A percentile compares a stretch with the other conserved stretches of the same genome.
Conservation (phyloP, 805 yeast species). For the Myxozyma udenii region DNA sequence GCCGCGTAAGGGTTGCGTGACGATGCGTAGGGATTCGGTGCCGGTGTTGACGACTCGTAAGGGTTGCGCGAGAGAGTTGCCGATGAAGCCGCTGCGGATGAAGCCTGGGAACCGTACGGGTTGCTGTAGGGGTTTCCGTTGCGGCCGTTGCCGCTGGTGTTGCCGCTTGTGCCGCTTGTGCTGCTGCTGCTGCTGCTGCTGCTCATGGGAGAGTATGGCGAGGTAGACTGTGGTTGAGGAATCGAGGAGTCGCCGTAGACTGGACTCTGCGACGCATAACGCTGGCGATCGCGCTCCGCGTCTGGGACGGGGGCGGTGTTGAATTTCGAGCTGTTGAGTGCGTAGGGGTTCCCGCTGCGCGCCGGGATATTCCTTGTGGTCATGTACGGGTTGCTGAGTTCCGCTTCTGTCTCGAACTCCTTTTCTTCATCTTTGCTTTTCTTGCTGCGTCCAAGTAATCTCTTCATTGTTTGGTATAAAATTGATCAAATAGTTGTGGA, state of each 20-base stretch:
- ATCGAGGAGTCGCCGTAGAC: background rate
- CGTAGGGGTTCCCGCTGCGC: conserved; percentile 17
- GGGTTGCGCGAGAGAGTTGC: conserved; percentile 3
- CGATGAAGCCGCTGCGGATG: background rate
- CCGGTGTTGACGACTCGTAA: conserved; percentile 6
- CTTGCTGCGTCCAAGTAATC: conserved; percentile 7
- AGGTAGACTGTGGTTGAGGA: too few species aligned
- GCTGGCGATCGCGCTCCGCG: too few species aligned
- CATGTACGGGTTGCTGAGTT: conserved; percentile 13
- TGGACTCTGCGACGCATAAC: background rate
- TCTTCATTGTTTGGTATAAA: conserved; percentile 10
- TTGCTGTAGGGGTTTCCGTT: background rate
- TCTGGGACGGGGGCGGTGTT: conserved; percentile 10
- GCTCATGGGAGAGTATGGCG: too few species aligned
- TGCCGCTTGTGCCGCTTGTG: background rate
- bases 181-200: background rate
- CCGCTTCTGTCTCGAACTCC: background rate
- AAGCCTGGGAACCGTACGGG: background rate
- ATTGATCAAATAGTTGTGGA: too few species aligned
- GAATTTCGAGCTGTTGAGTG: conserved; percentile 7
- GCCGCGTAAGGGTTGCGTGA: conserved; percentile 5
- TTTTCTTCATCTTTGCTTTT: background rate
- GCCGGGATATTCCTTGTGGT: conserved; percentile 1
- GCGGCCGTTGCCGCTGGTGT: background rate
- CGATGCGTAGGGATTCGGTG: conserved; percentile 15